A percentile compares a stretch with the other conserved stretches of the same genome.
Evolutionary conservation across 2,329 filamentous ascomycete species (phyloP).

Genomic region (Setomelanomma holmii): DNA sequence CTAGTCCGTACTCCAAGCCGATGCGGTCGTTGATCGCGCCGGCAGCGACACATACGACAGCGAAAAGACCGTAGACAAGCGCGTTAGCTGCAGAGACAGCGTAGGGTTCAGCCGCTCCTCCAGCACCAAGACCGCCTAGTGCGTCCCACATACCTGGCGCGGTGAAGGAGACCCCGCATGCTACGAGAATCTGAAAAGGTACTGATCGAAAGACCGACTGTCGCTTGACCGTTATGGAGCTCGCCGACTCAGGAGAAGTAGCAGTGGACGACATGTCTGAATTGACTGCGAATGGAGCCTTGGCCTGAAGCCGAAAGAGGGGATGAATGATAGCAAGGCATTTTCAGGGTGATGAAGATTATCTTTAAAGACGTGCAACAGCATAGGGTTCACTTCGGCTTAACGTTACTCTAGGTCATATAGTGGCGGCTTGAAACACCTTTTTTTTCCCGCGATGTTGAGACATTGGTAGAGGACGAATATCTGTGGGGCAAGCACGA

Average conservation of each 20-base stretch:
- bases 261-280: constrained; percentile 15
- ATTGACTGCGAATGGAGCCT: neutral
- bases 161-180: constrained; percentile 44
- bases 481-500: constrained; percentile 31
- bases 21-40: constrained; percentile 50
- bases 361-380: constrained; percentile 3
- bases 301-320: neutral
- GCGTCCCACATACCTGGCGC: constrained; percentile 48
- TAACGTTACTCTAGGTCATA: no score
- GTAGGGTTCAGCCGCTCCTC: constrained; percentile 44
- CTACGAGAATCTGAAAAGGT: constrained; percentile 42
- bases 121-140: constrained; percentile 40
- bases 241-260: constrained; percentile 14
- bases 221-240: constrained; percentile 21
- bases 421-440: constrained; percentile 10
- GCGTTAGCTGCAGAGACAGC: constrained; percentile 44
- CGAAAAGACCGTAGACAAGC: constrained; percentile 42
- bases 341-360: neutral
- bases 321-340: neutral
- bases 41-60: constrained; percentile 39
- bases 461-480: constrained; percentile 10
- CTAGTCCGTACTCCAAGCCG: constrained; percentile 43
- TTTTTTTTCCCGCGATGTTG: constrained; percentile 20
- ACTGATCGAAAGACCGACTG: constrained; percentile 40
- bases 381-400: neutral